These are phyloP conservation scores for Coemansia sp. DNA, from an alignment of 192 early-diverging fungal genomes.

Conservation along the genomic window DNA sequence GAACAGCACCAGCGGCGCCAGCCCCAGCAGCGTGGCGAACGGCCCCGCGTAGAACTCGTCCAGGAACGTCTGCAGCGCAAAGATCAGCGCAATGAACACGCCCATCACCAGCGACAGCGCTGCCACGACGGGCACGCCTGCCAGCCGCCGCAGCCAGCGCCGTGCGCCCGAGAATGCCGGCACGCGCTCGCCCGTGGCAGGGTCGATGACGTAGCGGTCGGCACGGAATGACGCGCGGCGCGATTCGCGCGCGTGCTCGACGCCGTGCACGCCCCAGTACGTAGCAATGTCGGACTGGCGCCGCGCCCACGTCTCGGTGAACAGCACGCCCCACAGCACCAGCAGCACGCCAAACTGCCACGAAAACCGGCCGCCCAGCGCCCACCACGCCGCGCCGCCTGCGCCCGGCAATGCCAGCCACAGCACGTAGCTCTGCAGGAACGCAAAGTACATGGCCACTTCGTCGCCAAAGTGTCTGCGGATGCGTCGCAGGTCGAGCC, in stretches of 20 bases:
- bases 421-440: conserved; percentile 83
- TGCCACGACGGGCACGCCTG: conserved; percentile 58
- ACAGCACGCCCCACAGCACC: conserved; percentile 66
- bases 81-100: conserved; percentile 65
- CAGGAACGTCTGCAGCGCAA: conserved; percentile 72
- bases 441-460: conserved; percentile 94
- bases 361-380: conserved; percentile 57
- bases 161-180: conserved; percentile 73
- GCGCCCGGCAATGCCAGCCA: conserved; percentile 70
- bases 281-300: conserved; percentile 69
- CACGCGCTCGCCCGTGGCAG: conserved; percentile 68
- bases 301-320: conserved; percentile 81
- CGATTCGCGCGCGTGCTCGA: conserved; percentile 41
- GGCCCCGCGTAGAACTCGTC: conserved; percentile 84
- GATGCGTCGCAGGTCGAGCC: conserved; percentile 70
- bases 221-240: conserved; percentile 70
- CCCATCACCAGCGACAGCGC: conserved; percentile 60
- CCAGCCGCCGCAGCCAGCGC: conserved; percentile 62
- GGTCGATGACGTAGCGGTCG: conserved; percentile 58
- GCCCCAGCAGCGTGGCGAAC: conserved; percentile 56
- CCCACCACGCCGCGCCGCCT: conserved; percentile 62
- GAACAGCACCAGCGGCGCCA: conserved; percentile 75
- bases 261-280: conserved; percentile 67
- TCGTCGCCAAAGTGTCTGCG: conserved; percentile 87
- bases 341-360: conserved; percentile 64